Evolutionary conservation across 2,329 filamentous ascomycete species (phyloP).

Genomic region (Sclerotinia borealis): DNA sequence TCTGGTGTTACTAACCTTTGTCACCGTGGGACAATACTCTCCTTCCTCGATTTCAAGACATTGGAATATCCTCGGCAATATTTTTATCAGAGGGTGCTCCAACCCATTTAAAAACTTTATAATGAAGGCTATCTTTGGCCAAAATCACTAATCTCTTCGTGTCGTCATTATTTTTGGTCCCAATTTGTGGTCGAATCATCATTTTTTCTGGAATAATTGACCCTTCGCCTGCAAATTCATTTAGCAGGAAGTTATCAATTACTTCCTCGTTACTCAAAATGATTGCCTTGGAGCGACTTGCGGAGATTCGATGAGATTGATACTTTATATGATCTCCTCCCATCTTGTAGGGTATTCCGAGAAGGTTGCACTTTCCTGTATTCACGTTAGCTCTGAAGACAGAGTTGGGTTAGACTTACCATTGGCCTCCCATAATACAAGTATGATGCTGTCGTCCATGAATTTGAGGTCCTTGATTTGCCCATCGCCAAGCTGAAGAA

Average conservation of each 20-base stretch:
- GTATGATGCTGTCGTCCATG: constrained; percentile 23
- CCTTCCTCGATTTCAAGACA: constrained; percentile 18
- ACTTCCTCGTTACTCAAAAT: constrained; percentile 21
- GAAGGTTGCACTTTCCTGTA: constrained; percentile 16
- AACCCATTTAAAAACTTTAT: constrained; percentile 26
- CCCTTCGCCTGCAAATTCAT: constrained; percentile 14
- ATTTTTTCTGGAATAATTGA: constrained; percentile 25
- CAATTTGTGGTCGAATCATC: constrained; percentile 19
- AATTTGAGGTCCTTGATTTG: constrained; percentile 31
- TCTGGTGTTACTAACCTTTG: background rate
- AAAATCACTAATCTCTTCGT: constrained; percentile 25
- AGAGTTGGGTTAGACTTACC: constrained; percentile 17
- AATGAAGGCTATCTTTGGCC: constrained; percentile 24
- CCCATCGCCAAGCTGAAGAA: constrained; percentile 28
- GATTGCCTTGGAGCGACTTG: constrained; percentile 2
- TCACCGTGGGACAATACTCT: background rate
- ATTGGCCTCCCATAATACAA: constrained; percentile 27
- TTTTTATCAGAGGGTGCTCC: background rate
- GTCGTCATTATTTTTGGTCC: constrained; percentile 13
- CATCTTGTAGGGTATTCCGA: constrained; percentile 25
- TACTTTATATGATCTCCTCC: constrained; percentile 11
- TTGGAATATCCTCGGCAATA: constrained; percentile 22
- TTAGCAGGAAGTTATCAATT: constrained; percentile 15
- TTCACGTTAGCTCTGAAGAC: background rate
- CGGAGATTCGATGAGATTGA: constrained; percentile 9